Evolutionary conservation across 2,329 filamentous ascomycete genomes (phyloP).

Genomic region (Diplodia intermedia): DNA sequence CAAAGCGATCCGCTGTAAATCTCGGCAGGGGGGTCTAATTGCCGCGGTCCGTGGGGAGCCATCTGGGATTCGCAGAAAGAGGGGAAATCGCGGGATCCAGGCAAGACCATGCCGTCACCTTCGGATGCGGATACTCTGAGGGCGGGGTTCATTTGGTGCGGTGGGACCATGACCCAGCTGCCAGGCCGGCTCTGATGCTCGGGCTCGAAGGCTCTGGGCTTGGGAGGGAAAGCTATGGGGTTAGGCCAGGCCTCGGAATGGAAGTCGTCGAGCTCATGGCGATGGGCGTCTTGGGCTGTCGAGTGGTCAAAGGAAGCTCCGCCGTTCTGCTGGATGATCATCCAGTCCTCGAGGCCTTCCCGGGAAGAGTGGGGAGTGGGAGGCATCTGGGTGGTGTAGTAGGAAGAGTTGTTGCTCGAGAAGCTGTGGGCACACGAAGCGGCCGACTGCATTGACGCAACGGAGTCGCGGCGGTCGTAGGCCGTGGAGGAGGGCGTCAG

Average conservation of each 20-base stretch:
- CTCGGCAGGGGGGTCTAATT: constrained; percentile 29
- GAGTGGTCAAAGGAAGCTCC: constrained; percentile 39
- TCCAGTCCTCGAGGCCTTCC: constrained; percentile 37
- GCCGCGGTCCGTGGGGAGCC: background rate
- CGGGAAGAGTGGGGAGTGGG: constrained; percentile 41
- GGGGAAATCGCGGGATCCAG: background rate
- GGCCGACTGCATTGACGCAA: constrained; percentile 42
- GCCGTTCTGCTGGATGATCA: background rate
- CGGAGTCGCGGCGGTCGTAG: constrained; percentile 44
- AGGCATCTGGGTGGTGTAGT: constrained; percentile 35
- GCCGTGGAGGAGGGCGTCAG: constrained; percentile 40
- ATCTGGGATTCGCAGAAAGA: constrained; percentile 23
- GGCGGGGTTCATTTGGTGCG: background rate
- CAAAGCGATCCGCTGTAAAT: constrained; percentile 27
- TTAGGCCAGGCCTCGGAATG: background rate
- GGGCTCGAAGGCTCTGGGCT: constrained; percentile 1
- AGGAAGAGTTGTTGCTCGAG: constrained; percentile 30
- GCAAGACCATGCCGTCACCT: constrained; percentile 21
- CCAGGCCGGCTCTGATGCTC: constrained; percentile 9
- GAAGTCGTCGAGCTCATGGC: constrained; percentile 28
- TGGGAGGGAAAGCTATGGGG: background rate
- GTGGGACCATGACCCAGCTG: constrained; percentile 21
- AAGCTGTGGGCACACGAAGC: constrained; percentile 36
- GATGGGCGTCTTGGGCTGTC: constrained; percentile 12
- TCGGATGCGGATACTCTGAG: constrained; percentile 19